Evolutionary conservation across 2,329 filamentous ascomycete genomes (phyloP), one percentile per base, ranked within the genome.

Genomic region (Pestalotiopsis sp.): DNA sequence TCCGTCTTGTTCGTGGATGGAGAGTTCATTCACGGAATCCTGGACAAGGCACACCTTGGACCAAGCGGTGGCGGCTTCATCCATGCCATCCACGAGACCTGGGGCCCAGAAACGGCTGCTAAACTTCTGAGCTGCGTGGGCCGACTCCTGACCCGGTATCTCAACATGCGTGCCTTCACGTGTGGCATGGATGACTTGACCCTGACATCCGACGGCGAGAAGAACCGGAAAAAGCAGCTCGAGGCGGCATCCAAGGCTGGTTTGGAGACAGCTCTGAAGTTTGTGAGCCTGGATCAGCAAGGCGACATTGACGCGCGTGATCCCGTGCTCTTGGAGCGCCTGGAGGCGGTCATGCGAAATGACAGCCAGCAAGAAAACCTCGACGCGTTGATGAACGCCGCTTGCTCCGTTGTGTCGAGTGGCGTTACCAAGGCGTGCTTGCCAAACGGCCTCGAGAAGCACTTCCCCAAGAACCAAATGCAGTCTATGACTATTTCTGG

Each of bases 391-490:
- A 93, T 93, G 79, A 98, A 97, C 76, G 85, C 87, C 30, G 85
- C 86, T 63, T 91, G 89, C 64, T 84, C 85, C 13, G 80, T 86
- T 3, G 87, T 99, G 30, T 98, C 95, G 3, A 90, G 92, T 17
- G 87, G 85, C 1, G 91, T 98, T 58, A 97, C 94, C 10, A 85
- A 85, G 60, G 87, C 88, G 2, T 97, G 94, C 79, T 86, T 99
- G 72, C 96, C 96, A 0, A 81, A 83, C 22, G 94, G 93, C 56
- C 87, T 99, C 35, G 90, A 93, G 75, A 99, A 98, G 81, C 89
- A 92, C 7, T 99, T 99, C 80, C 96, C 96, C 1, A 92, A 91
- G 76, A 99, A 99, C 76, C 95, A 98, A 81, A 99, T 99, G 95
- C 96, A 99, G 84, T 90, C 93, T 71, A 99, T 99, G 96, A 99